Base-by-base conservation (phyloP, 78 protist species). In the Monocercomonoides exilis region DNA sequence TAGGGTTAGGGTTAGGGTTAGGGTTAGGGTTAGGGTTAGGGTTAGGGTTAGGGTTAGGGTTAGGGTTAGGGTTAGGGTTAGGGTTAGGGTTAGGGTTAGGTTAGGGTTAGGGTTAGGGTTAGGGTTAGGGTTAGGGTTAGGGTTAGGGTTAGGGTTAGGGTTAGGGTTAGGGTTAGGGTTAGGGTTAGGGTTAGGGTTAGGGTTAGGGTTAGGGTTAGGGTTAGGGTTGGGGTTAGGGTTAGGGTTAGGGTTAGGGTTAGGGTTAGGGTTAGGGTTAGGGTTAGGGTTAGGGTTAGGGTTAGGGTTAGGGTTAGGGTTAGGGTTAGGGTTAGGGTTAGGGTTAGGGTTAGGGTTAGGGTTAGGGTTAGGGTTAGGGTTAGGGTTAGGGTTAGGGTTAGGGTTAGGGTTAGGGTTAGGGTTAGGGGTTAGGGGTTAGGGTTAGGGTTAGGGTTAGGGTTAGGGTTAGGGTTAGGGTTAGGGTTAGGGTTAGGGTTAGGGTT, bases 131-230 rank as follows among this genome's bases (percentile, higher is more conserved):
- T 81, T 81, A 1, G 85, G 85, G 85, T 81, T 81, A 1, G 85
- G 85, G 85, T 81, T 81, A 1, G 85, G 85, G 85, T 81, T 81
- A 1, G 85, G 85, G 85, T 81, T 81, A 1, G 85, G 85, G 85
- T 81, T 81, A 1, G 85, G 85, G 85, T 81, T 81, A 1, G 85
- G 85, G 85, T 81, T 81, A 1, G 85, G 85, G 85, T 81, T n/a
- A n/a, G n/a, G n/a, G 85, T 81, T 81, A 1, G 85, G 85, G 85
- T 81, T 81, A 1, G 85, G 85, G 85, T 81, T 81, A n/a, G n/a
- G n/a, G n/a, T n/a, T n/a, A n/a, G n/a, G n/a, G n/a, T n/a, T n/a
- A n/a, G n/a, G n/a, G n/a, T n/a, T n/a, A n/a, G n/a, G n/a, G n/a
- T n/a, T n/a, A n/a, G n/a, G n/a, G n/a, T n/a, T n/a, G n/a, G n/a